phyloP scores from a whole-genome alignment of 768 basidiomycete species.

The Termitomyces sp. region DNA sequence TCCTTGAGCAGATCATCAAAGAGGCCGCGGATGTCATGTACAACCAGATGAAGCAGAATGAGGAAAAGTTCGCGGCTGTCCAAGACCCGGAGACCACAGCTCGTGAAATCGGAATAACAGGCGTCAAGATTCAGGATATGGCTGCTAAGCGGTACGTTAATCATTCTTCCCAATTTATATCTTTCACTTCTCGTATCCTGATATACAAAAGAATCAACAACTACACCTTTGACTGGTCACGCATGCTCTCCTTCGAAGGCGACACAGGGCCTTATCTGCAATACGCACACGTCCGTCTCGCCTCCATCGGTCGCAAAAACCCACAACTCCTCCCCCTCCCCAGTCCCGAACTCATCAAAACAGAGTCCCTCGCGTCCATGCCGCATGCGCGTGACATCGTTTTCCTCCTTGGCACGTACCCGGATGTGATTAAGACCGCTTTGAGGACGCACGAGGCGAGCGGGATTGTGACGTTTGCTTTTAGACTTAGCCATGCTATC shows the following conservation, averaged over 20 bases:
- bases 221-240: constrained; percentile 92
- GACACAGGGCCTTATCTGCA: constrained; percentile 96
- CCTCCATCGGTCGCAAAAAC: constrained; percentile 90
- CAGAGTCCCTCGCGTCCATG: constrained; percentile 62
- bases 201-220: constrained; percentile 80
- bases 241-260: constrained; percentile 94
- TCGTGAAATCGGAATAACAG: constrained; percentile 87
- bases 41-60: constrained; percentile 93
- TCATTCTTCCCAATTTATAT: not conserved
- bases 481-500: constrained; percentile 84
- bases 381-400: constrained; percentile 79
- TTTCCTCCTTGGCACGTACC: constrained; percentile 86
- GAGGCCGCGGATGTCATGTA: constrained; percentile 91
- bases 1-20: constrained; percentile 88
- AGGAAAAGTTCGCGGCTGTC: constrained; percentile 86
- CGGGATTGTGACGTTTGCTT: constrained; percentile 87
- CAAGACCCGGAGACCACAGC: constrained; percentile 82
- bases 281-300: constrained; percentile 92
- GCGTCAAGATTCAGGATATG: constrained; percentile 98
- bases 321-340: constrained; percentile 82
- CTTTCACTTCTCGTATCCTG: not conserved
- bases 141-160: constrained; percentile 75
- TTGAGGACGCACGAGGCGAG: constrained; percentile 85
- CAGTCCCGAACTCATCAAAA: constrained; percentile 61
- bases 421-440: constrained; percentile 86